These are phyloP conservation scores for Rosa hybrid DNA, from an alignment of 331 rosid species.

Conservation along the genomic window DNA sequence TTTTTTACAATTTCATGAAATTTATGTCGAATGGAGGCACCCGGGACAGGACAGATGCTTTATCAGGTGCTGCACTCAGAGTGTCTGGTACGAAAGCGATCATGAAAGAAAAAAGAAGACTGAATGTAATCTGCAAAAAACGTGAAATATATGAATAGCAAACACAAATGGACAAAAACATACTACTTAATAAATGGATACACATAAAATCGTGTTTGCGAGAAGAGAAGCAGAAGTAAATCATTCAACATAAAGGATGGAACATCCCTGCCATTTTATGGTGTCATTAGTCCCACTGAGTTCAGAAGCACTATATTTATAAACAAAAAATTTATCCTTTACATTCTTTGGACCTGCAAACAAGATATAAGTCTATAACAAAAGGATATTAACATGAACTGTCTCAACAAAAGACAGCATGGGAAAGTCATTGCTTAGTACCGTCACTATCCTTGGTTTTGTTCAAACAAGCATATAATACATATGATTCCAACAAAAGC, in stretches of 20 bases:
- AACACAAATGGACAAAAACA: not conserved
- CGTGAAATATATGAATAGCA: slow-evolving; percentile 14
- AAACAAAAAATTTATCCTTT: slow-evolving; percentile 58
- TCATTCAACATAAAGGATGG: slow-evolving; percentile 20
- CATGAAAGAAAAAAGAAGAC: slow-evolving; percentile 85
- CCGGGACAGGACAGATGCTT: slow-evolving; percentile 70
- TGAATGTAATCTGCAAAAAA: slow-evolving; percentile 74
- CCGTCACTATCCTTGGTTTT: not conserved
- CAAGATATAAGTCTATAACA: slow-evolving; percentile 29
- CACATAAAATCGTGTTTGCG: not conserved
- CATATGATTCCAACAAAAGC: not conserved
- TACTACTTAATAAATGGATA: not conserved
- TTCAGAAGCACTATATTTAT: slow-evolving; percentile 75
- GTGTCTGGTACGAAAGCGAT: slow-evolving; percentile 83
- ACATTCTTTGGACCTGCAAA: slow-evolving; percentile 83
- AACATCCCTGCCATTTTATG: slow-evolving; percentile 66
- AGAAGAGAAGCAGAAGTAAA: slow-evolving; percentile 7
- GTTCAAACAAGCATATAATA: slow-evolving; percentile 8
- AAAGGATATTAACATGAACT: slow-evolving; percentile 14
- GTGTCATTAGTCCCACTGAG: slow-evolving; percentile 50
- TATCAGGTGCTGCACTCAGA: slow-evolving; percentile 79
- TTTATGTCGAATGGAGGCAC: slow-evolving; percentile 68
- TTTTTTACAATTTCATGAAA: slow-evolving; percentile 86
- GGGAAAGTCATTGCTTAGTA: not conserved
- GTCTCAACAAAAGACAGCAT: slow-evolving; percentile 9